Evolutionary conservation across 192 early-diverging fungal genomes (phyloP), one percentile per base, ranked within the genome.

Genomic region (Coemansia sp.): DNA sequence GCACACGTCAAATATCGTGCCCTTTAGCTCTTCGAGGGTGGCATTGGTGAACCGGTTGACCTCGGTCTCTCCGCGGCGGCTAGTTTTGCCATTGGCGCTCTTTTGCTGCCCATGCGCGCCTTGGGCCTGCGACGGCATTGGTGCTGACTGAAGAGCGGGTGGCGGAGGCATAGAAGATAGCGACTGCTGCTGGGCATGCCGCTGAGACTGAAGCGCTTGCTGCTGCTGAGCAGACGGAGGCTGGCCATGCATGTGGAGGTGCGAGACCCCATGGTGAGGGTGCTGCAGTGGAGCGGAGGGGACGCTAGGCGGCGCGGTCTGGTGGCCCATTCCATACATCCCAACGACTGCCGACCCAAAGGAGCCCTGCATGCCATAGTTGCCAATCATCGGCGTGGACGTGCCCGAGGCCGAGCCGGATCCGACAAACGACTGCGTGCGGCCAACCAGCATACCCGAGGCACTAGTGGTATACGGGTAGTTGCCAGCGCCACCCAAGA

Each of bases 1-100:
- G 81, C 90, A 93, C 9, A 96, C 76, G 6, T 87, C 78, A 60
- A 90, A 90, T 14, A 94, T 89, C 41, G 92, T 83, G 38, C 90
- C 91, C 4, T 88, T 74, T 32, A 92, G 84, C 12, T 91, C 88
- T 37, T 93, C 89, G 17, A 96, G 71, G n/a, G 78, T 46, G 4
- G 85, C 83, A 32, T 88, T 89, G 10, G 85, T 70, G 66, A 91
- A 96, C 19, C 91, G 87, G 68, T 89, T 93, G 19, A 74, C 77
- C 51, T 87, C 86, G 42, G 59, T 36, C 6, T 83, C 74, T 62
- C 63, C 64, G 58, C 68, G 62, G 46, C 81, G 78, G 46, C 65
- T 32, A 3, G 59, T 29, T 42, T 83, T 75, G 65, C 32, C 42
- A 36, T 64, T 56, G 10, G 40, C 58, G 46, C 83, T 71, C 59